Evolutionary conservation across 768 basidiomycete species (phyloP).

Genomic region (Dentipellis fragilis): DNA sequence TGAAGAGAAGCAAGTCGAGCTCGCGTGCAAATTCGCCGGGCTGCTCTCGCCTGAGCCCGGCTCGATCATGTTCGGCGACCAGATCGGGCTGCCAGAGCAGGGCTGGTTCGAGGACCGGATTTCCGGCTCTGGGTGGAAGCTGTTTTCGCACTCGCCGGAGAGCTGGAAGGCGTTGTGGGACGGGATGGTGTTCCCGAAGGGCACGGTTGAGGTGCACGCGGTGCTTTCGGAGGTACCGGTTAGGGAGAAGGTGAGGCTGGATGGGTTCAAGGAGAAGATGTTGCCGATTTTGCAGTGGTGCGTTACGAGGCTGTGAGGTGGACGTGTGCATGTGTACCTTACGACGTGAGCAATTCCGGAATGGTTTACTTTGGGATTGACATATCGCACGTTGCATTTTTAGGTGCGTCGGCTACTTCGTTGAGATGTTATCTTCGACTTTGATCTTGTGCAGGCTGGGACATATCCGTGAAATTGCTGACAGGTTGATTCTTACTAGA

Average conservation of each 20-base stretch:
- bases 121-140: background rate
- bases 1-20: conserved; percentile 24
- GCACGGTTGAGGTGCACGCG: conserved; percentile 21
- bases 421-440: no score
- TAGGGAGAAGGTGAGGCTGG: background rate
- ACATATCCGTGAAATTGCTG: no score
- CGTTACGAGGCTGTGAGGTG: background rate
- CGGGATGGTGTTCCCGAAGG: conserved; percentile 25
- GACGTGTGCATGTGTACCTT: no score
- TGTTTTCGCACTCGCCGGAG: conserved; percentile 26
- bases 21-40: conserved; percentile 29
- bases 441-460: no score
- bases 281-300: background rate
- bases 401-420: no score
- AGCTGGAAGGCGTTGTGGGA: conserved; percentile 30
- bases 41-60: conserved; percentile 34
- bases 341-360: no score
- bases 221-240: background rate
- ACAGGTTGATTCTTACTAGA: no score
- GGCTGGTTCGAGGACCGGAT: conserved; percentile 12
- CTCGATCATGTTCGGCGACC: conserved; percentile 36
- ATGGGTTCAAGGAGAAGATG: background rate
- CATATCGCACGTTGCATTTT: no score
- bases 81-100: conserved; percentile 24
- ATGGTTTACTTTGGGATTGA: no score